A percentile compares a stretch with the other conserved stretches of the same genome.
Conservation (phyloP, 1,139 yeast species). For the Hyphopichia fennica region DNA sequence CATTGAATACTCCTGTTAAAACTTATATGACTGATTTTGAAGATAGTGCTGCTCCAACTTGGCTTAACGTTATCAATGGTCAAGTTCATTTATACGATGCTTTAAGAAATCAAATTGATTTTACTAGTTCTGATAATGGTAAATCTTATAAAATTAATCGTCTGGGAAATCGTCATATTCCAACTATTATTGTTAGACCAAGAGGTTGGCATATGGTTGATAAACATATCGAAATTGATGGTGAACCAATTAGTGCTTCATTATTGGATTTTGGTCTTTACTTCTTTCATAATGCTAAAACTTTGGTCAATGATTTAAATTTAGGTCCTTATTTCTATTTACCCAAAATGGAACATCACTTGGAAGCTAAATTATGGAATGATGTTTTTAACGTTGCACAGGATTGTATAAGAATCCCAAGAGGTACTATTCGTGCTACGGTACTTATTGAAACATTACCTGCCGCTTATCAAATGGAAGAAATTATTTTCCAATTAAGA, state of each 20-base stretch:
- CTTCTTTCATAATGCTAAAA: constrained; percentile 22
- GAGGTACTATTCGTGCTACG: constrained; percentile 79
- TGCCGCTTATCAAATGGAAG: constrained; percentile 82
- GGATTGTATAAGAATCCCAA: constrained; percentile 62
- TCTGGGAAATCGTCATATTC: constrained; percentile 10
- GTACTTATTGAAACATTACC: constrained; percentile 75
- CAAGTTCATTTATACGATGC: constrained; percentile 19
- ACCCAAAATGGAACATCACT: constrained; percentile 80
- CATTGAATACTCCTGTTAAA: constrained; percentile 17
- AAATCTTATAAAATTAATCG: constrained; percentile 13
- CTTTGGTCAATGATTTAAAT: constrained; percentile 18
- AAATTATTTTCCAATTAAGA: constrained; percentile 72
- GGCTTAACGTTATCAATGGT: constrained; percentile 16
- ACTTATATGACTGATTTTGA: constrained; percentile 21
- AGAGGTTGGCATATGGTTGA: constrained; percentile 23
- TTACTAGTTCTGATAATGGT: constrained; percentile 10
- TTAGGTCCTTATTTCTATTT: constrained; percentile 56
- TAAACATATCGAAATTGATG: constrained; percentile 16
- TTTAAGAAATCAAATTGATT: constrained; percentile 15
- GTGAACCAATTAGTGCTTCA: constrained; percentile 18
- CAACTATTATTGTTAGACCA: constrained; percentile 17
- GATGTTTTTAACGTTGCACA: constrained; percentile 70
- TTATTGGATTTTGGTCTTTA: constrained; percentile 17
- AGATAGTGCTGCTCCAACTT: constrained; percentile 18
- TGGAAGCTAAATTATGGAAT: constrained; percentile 79